Conservation (phyloP, 2,329 filamentous ascomycete genomes). For the Monilinia fructicola region DNA sequence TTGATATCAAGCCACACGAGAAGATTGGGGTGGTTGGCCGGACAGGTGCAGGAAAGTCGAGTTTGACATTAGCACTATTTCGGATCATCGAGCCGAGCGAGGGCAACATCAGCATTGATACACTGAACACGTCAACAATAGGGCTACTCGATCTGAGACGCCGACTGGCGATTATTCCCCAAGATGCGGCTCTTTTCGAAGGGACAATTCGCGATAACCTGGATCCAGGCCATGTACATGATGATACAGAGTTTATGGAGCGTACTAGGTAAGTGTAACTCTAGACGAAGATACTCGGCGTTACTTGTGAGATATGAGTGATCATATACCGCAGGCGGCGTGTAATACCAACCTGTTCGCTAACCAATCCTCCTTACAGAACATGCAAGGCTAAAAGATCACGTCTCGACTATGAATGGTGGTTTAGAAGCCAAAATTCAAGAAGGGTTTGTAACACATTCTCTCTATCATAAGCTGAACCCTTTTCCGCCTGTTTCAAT, state of each 20-base stretch:
- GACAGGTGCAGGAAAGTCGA: conserved; percentile 94
- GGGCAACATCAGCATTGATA: conserved; percentile 86
- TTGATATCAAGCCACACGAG: conserved; percentile 93
- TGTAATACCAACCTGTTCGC: conserved; percentile 35
- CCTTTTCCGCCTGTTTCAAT: conserved; percentile 6
- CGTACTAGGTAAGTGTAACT: conserved; percentile 70
- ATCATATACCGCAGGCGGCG: conserved; percentile 35
- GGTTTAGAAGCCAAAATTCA: conserved; percentile 86
- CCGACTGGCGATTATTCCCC: conserved; percentile 92
- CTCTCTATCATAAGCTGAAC: conserved; percentile 24
- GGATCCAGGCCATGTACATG: conserved; percentile 90
- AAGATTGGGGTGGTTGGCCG: conserved; percentile 97
- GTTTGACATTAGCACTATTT: conserved; percentile 88
- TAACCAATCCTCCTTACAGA: conserved; percentile 56
- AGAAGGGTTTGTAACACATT: conserved; percentile 72
- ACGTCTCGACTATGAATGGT: conserved; percentile 81
- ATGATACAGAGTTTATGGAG: conserved; percentile 97
- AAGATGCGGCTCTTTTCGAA: conserved; percentile 95
- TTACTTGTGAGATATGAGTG: conserved; percentile 34
- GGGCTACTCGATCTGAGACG: conserved; percentile 85
- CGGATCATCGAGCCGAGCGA: conserved; percentile 86
- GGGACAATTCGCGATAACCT: conserved; percentile 92
- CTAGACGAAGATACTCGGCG: conserved; percentile 24
- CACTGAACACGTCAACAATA: conserved; percentile 84
- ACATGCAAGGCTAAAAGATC: conserved; percentile 89